Base-by-base conservation (phyloP, 1,139 yeast genomes). In the Yamadazyma triangularis region DNA sequence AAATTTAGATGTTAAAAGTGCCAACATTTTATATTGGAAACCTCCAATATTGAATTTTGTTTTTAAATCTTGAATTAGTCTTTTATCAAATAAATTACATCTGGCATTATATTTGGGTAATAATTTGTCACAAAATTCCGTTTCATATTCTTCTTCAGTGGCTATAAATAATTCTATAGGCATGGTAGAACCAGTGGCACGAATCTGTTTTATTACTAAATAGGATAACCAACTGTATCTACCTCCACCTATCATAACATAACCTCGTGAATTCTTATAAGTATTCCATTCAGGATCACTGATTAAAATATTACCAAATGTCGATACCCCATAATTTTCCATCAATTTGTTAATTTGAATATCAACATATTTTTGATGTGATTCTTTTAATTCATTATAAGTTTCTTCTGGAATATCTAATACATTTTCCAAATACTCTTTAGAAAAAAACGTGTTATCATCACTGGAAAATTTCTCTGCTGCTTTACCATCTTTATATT, bases 11-110 rank as follows among this genome's bases (percentile, higher is more conserved):
- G 76, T 57, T 33, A 80, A 55, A 21, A 81, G 48, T 0, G 87
- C 84, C 39, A 80, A 59, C 56, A 73, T 65, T 47, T 81, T 81
- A 49, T 67, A 73, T 55, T 80, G 87, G 48, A 64, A 80, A 1
- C 84, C 82, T 10, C 69, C 65, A 32, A 77, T 51, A 20, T 60
- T 53, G 38, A 69, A 64, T 30, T 53, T 46, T 9, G 37, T 25
- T 4, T 43, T 39, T 32, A 65, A 52, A 21, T 47, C 40, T 3
- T 33, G 33, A 3, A 58, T 46, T 24, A 66, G 47, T 0, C 35
- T 30, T n/a, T 49, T 56, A 33, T 64, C 66, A 44, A 73, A 60
- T 16, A 70, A 58, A 41, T 73, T 64, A 62, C 85, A 79, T 36
- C 69, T 61, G 9, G 79, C 81, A 41, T 77, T 72, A 40, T 64